phyloP scores from a whole-genome alignment of 2,329 filamentous ascomycete species.

The Trichoderma arundinaceum region DNA sequence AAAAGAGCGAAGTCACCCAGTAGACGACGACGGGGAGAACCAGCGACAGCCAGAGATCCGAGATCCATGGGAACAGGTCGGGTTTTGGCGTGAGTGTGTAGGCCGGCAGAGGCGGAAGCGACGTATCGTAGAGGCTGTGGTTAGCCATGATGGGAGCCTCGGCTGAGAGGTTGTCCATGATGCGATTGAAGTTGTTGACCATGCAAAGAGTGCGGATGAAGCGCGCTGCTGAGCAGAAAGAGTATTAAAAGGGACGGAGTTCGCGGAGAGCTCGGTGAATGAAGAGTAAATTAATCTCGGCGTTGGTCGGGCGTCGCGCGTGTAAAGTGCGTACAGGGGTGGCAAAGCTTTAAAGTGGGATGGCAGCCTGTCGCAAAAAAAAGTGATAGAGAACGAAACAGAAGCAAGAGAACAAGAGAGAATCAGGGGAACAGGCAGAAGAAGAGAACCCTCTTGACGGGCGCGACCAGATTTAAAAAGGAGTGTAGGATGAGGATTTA shows the following conservation, averaged over 20 bases:
- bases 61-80: conserved; percentile 75
- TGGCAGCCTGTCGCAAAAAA: background rate
- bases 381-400: background rate
- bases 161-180: conserved; percentile 51
- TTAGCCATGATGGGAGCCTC: conserved; percentile 55
- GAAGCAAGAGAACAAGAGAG: background rate
- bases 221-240: background rate
- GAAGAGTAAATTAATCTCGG: conserved; percentile 24
- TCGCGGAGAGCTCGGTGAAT: conserved; percentile 6
- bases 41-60: conserved; percentile 80
- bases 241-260: background rate
- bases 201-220: background rate
- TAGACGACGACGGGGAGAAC: conserved; percentile 81
- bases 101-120: conserved; percentile 81
- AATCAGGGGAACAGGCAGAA: background rate
- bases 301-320: conserved; percentile 23
- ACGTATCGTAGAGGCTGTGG: conserved; percentile 59
- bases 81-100: conserved; percentile 74
- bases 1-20: conserved; percentile 84
- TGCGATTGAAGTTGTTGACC: conserved; percentile 6
- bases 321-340: conserved; percentile 1
- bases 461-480: conserved; percentile 13
- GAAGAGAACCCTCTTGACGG: background rate
- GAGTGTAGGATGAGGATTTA: conserved; percentile 23
- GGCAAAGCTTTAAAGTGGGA: conserved; percentile 7